Conservation (phyloP, 2,329 filamentous ascomycete species). For the Neofusicoccum sp. region DNA sequence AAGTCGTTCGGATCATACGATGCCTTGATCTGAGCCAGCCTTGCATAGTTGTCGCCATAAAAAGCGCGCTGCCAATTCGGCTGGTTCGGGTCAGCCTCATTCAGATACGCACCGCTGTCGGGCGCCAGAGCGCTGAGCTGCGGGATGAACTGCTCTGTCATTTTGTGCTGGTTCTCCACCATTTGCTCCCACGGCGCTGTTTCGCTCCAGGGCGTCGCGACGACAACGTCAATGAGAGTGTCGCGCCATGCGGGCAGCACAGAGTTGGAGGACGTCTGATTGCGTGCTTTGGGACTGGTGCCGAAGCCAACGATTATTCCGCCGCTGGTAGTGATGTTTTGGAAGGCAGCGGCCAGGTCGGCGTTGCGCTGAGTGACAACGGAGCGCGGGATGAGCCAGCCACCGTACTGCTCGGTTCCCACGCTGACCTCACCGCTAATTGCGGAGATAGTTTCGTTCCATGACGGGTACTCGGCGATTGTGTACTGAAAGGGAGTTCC, state of each 20-base stretch:
- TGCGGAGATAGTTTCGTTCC: too few species aligned
- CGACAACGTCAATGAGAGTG: too few species aligned
- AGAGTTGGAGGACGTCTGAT: neutral
- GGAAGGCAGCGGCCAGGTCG: too few species aligned
- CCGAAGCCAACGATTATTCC: too few species aligned
- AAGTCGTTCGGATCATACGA: slow-evolving; percentile 23
- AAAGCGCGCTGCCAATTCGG: slow-evolving; percentile 28
- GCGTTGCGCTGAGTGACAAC: too few species aligned
- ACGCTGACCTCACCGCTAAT: too few species aligned
- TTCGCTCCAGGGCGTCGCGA: too few species aligned
- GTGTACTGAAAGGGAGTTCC: too few species aligned
- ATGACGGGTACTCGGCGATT: too few species aligned
- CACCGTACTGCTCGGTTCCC: slow-evolving; percentile 18
- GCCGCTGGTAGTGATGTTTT: too few species aligned
- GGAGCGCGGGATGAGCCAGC: neutral
- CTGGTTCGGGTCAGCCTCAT: slow-evolving; percentile 29
- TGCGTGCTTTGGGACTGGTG: too few species aligned
- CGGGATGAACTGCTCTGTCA: neutral
- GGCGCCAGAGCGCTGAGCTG: neutral
- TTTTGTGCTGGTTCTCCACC: slow-evolving; percentile 16
- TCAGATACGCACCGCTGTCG: slow-evolving; percentile 28
- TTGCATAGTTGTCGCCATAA: slow-evolving; percentile 25
- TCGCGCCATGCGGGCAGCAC: too few species aligned
- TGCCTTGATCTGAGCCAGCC: slow-evolving; percentile 25
- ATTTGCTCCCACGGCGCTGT: slow-evolving; percentile 21